Evolutionary conservation across 768 basidiomycete species (phyloP).

Genomic region (Russula olivacea): DNA sequence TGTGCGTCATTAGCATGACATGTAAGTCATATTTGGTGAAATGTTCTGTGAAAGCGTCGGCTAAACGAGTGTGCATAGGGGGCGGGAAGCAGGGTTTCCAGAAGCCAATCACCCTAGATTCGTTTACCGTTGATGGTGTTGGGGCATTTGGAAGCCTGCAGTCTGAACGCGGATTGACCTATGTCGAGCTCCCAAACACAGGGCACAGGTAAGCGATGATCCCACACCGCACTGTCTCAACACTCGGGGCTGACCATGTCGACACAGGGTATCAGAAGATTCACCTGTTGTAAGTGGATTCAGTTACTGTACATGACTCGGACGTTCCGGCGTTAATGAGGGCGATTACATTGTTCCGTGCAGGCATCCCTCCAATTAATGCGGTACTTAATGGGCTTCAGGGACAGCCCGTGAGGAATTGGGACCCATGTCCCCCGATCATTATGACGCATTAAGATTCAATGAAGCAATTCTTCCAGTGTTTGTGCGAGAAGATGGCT

Average conservation of each 20-base stretch:
- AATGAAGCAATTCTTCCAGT: no score
- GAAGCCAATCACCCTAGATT: slow-evolving; percentile 56
- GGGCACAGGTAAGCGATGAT: slow-evolving; percentile 62
- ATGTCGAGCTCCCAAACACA: slow-evolving; percentile 57
- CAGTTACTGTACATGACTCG: no score
- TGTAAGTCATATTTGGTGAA: neutral
- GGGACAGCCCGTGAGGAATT: slow-evolving; percentile 39
- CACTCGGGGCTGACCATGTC: neutral
- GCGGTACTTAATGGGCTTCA: slow-evolving; percentile 62
- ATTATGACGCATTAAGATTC: neutral
- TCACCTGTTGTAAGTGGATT: slow-evolving; percentile 48
- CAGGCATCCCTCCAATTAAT: slow-evolving; percentile 66
- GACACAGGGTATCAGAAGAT: slow-evolving; percentile 55
- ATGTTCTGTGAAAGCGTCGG: neutral
- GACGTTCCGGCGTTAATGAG: no score
- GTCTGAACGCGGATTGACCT: slow-evolving; percentile 64
- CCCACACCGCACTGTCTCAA: neutral
- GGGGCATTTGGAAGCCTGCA: slow-evolving; percentile 55
- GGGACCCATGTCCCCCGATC: neutral
- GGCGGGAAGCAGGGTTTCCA: slow-evolving; percentile 69
- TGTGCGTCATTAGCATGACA: slow-evolving; percentile 11
- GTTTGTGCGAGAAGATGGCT: no score
- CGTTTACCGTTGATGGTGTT: slow-evolving; percentile 66
- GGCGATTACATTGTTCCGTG: neutral
- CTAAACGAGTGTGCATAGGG: slow-evolving; percentile 36